These are phyloP conservation scores for Lentinula sp. DNA, from an alignment of 768 basidiomycete genomes.

Conservation along the genomic window DNA sequence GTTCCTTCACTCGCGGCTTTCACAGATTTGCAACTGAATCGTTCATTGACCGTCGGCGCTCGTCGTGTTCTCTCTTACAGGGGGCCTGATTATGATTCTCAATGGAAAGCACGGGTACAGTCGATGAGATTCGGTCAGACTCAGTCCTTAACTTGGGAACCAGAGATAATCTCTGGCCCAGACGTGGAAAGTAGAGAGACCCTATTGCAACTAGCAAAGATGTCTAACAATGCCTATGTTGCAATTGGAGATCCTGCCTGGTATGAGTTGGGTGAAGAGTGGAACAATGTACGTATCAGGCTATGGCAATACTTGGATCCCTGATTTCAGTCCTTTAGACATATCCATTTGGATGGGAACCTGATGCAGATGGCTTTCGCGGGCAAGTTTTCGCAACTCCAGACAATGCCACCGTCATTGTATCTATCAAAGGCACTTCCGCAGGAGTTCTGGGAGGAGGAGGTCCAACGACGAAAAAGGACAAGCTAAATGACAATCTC, in stretches of 20 bases:
- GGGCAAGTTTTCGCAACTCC: conserved; percentile 86
- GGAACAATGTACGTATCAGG: conserved; percentile 44
- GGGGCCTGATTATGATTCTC: conserved; percentile 42
- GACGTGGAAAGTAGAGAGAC: conserved; percentile 74
- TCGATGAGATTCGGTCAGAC: conserved; percentile 43
- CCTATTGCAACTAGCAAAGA: conserved; percentile 82
- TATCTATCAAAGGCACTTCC: conserved; percentile 95
- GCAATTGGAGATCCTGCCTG: conserved; percentile 55
- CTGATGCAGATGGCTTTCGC: conserved; percentile 79
- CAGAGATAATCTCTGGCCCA: conserved; percentile 66
- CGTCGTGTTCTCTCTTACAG: conserved; percentile 31
- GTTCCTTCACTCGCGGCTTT: conserved; percentile 11
- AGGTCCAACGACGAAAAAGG: conserved; percentile 84
- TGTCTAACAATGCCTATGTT: conserved; percentile 91
- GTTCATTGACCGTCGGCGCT: conserved; percentile 31
- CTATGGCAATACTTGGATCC: neutral
- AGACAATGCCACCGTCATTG: conserved; percentile 78
- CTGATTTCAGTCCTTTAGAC: conserved; percentile 31
- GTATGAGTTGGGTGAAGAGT: conserved; percentile 68
- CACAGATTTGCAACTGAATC: conserved; percentile 2
- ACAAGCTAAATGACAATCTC: conserved; percentile 91
- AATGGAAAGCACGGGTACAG: conserved; percentile 35
- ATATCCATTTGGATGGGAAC: conserved; percentile 90
- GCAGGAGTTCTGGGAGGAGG: conserved; percentile 65
- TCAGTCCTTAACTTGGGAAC: conserved; percentile 57